These are phyloP conservation scores for Umbelopsis sp. DNA, from an alignment of 371 early-diverging fungal genomes.

Conservation along the genomic window DNA sequence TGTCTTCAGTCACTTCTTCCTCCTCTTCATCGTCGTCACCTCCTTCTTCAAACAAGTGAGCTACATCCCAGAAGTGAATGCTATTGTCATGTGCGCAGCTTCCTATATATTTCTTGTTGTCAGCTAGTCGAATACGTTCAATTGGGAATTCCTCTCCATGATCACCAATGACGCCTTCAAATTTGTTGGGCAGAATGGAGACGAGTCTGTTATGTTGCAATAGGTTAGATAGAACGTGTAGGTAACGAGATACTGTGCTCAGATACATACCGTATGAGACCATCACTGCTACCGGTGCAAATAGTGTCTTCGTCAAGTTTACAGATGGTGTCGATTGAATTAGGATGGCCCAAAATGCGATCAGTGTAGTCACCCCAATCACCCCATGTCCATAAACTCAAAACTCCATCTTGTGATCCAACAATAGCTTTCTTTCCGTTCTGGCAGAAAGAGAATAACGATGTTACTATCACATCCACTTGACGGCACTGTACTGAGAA, in stretches of 20 bases:
- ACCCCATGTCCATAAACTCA: constrained; percentile 78
- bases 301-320: constrained; percentile 82
- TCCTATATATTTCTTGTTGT: constrained; percentile 71
- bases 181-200: constrained; percentile 83
- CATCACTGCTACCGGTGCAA: constrained; percentile 90
- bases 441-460: constrained; percentile 27
- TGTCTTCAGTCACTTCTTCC: constrained; percentile 27
- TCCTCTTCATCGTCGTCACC: constrained; percentile 45
- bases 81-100: constrained; percentile 84
- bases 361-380: constrained; percentile 92
- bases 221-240: constrained; percentile 22
- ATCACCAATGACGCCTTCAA: constrained; percentile 85
- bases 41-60: constrained; percentile 56
- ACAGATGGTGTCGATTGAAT: constrained; percentile 80
- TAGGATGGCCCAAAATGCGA: constrained; percentile 91
- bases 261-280: constrained; percentile 65
- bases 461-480: neutral
- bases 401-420: constrained; percentile 87
- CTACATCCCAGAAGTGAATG: constrained; percentile 86
- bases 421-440: constrained; percentile 81
- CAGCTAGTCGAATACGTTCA: constrained; percentile 70
- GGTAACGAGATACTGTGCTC: constrained; percentile 1
- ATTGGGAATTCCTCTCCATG: constrained; percentile 86
- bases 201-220: constrained; percentile 57
- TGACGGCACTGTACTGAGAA: no score